These are phyloP conservation scores for Leccinellum rugosiceps DNA, from an alignment of 768 basidiomycete species.

Conservation along the genomic window DNA sequence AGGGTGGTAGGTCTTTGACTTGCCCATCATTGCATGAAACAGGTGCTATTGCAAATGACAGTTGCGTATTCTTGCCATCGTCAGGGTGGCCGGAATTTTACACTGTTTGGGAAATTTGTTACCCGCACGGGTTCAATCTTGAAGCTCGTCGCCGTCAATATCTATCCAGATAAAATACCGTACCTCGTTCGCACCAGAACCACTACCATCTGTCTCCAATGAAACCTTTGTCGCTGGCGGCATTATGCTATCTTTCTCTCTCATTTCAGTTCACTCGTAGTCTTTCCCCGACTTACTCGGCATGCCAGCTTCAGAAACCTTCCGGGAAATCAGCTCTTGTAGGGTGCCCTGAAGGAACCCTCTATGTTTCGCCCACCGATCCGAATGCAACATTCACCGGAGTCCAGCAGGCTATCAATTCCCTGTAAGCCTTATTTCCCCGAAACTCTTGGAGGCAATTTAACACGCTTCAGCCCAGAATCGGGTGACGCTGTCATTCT, in stretches of 20 bases:
- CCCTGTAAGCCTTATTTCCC: constrained; percentile 42
- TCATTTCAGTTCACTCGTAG: constrained; percentile 14
- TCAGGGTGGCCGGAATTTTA: not conserved
- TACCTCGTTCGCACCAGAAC: not conserved
- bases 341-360: constrained; percentile 56
- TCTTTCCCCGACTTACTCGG: constrained; percentile 45
- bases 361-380: constrained; percentile 56
- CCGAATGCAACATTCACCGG: constrained; percentile 42
- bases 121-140: not conserved
- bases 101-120: not conserved
- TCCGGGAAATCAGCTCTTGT: constrained; percentile 38
- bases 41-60: not conserved
- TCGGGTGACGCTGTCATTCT: not conserved
- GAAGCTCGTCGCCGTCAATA: not conserved
- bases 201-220: constrained; percentile 1
- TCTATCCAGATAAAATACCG: not conserved
- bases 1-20: not conserved
- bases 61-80: not conserved
- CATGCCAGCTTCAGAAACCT: constrained; percentile 53
- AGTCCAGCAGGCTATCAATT: constrained; percentile 54
- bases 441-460: not conserved
- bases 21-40: not conserved
- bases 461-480: not conserved
- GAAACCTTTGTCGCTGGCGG: constrained; percentile 2
- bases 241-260: constrained; percentile 2